These are phyloP conservation scores for Takakia lepidozioides DNA, from an alignment of 225 moss, liverwort and hornwort species.

Conservation along the genomic window DNA sequence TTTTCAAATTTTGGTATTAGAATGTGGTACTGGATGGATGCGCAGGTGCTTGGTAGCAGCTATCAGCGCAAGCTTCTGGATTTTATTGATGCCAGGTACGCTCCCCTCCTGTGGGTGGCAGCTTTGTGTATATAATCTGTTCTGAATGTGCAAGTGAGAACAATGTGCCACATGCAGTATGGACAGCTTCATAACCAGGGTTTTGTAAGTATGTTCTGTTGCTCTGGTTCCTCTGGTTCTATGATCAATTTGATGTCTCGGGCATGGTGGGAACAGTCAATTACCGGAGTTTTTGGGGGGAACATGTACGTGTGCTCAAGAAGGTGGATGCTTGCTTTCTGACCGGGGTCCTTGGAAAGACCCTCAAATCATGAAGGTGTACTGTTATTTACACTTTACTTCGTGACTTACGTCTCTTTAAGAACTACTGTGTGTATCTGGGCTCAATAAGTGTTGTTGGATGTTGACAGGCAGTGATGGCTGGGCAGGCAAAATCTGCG, in stretches of 20 bases:
- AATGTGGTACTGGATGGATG: too few relatives aligned
- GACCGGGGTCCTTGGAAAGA: constrained; percentile 97
- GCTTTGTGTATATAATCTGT: too few relatives aligned
- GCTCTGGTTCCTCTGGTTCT: background rate
- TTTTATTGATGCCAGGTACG: constrained; percentile 50
- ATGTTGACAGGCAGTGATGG: constrained; percentile 49
- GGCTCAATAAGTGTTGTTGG: background rate
- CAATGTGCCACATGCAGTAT: too few relatives aligned
- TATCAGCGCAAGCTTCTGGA: constrained; percentile 54
- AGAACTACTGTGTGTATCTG: too few relatives aligned
- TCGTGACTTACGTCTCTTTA: too few relatives aligned
- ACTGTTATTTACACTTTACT: background rate
- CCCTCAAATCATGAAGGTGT: constrained; percentile 57
- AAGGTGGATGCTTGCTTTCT: constrained; percentile 80
- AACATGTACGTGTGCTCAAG: constrained; percentile 66
- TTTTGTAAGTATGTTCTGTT: too few relatives aligned
- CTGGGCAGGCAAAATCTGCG: constrained; percentile 41
- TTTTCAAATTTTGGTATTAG: too few relatives aligned
- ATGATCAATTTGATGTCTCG: background rate
- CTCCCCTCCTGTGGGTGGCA: too few relatives aligned
- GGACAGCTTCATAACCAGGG: too few relatives aligned
- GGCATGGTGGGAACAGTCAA: constrained; percentile 44
- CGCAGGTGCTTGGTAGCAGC: constrained; percentile 53
- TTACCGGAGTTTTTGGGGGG: constrained; percentile 89
- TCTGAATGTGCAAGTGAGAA: too few relatives aligned